These are phyloP conservation scores for Phialophora expanda DNA, from an alignment of 2,329 filamentous ascomycete genomes.

Conservation along the genomic window DNA sequence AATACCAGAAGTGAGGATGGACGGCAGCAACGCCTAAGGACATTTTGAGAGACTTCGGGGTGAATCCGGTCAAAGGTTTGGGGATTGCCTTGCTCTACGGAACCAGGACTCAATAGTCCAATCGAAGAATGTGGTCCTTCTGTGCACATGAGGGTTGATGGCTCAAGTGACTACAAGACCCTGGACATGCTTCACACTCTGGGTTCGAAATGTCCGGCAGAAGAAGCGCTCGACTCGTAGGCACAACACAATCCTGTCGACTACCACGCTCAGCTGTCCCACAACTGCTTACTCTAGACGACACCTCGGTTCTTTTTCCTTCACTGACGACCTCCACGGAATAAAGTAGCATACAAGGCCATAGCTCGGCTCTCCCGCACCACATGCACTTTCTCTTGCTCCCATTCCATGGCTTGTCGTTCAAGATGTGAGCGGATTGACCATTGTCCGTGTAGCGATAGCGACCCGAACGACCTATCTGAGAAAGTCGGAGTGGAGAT, in stretches of 20 bases:
- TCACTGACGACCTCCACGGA: conserved; percentile 4
- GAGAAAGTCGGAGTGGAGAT: conserved; percentile 20
- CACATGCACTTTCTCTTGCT: conserved; percentile 12
- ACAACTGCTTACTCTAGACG: not conserved
- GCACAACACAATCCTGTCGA: not conserved
- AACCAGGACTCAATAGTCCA: not conserved
- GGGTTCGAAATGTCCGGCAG: not conserved
- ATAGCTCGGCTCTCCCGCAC: conserved; percentile 15
- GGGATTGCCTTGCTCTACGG: not conserved
- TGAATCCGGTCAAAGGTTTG: too few species aligned
- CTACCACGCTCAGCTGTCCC: not conserved
- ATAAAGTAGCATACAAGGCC: conserved; percentile 7
- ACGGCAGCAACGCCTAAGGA: not conserved
- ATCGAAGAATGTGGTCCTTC: not conserved
- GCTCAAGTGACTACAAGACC: not conserved
- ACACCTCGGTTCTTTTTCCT: not conserved
- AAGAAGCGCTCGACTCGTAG: not conserved
- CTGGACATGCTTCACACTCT: not conserved
- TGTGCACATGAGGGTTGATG: not conserved
- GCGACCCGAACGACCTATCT: conserved; percentile 26
- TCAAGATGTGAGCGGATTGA: conserved; percentile 28
- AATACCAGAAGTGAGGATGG: not conserved
- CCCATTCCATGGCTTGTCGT: conserved; percentile 20
- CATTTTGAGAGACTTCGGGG: not conserved
- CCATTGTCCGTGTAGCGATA: conserved; percentile 24